Evolutionary conservation across 1,284 basidiomycete species (phyloP), one percentile per base, ranked within the genome.

Genomic region (Stereum hirsutum): DNA sequence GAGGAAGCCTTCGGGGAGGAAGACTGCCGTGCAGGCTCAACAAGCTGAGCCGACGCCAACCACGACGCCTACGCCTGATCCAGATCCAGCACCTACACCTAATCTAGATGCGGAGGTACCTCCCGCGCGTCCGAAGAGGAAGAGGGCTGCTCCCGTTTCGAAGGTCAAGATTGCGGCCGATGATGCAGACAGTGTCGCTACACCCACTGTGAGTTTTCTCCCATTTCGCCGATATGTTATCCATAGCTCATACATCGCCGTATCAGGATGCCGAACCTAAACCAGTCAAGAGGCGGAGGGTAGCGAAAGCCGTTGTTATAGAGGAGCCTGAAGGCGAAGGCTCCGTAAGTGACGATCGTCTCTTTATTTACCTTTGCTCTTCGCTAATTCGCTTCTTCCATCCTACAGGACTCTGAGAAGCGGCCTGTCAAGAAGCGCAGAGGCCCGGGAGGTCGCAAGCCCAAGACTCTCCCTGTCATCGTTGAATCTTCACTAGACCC

Each of bases 81-180:
- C 74, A 25, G 81, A n/a, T n/a, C n/a, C 65, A 14, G 82, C 79
- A 0, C 78, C 81, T 4, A 82, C 81, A 12, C 81, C 82, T 5
- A 82, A 86, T 48, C 75, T 74, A 25, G 81, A 82, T 49, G 17
- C 20, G 2, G 49, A 50, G 33, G 54, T 61, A 42, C 55, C 65
- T 61, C 52, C 59, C 24, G 63, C 64, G 31, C 66, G 60, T 47
- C 64, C 64, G 48, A 62, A 62, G 39, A 66, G 52, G 15, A 61
- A 65, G 48, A 58, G 65, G 41, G 59, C 66, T 24, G 64, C 65
- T 28, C 48, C 42, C 3, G 57, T 50, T 35, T 43, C 53, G 3
- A 39, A 27, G 11, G 40, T 44, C 37, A 34, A 41, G 30, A 39
- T 3, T 14, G 10, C 41, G 26, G 34, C 48, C 23, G 57, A 56